Conservation (phyloP, 2,329 filamentous ascomycete genomes). For the Ophiocordyceps camponoti-floridani region DNA sequence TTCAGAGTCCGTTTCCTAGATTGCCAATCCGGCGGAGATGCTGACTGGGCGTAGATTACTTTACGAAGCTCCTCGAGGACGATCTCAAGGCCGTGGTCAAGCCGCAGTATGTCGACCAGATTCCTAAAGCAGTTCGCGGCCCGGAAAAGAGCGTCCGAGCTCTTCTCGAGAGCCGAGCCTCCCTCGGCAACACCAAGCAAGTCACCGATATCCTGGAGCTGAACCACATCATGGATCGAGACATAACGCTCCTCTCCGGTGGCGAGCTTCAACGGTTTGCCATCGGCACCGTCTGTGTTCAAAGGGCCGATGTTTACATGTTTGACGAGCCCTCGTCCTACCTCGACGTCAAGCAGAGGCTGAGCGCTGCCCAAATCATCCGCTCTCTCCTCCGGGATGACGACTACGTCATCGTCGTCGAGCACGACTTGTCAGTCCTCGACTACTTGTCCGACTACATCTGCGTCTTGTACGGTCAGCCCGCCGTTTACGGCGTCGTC, state of each 20-base stretch:
- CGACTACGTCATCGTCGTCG: constrained; percentile 95
- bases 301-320: constrained; percentile 97
- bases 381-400: constrained; percentile 74
- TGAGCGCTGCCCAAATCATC: constrained; percentile 81
- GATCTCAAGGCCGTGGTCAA: constrained; percentile 96
- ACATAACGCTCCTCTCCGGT: constrained; percentile 79
- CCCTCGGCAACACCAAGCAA: constrained; percentile 65
- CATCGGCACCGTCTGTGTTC: constrained; percentile 87
- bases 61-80: constrained; percentile 94
- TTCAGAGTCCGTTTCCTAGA: constrained; percentile 58
- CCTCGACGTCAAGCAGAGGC: constrained; percentile 96
- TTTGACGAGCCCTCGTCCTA: constrained; percentile 99
- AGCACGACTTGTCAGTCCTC: constrained; percentile 96
- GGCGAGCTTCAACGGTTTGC: constrained; percentile 97
- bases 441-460: constrained; percentile 99
- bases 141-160: constrained; percentile 62
- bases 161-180: constrained; percentile 58
- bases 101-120: constrained; percentile 97
- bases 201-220: constrained; percentile 76
- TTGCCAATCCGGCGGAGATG: background rate
- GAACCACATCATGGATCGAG: constrained; percentile 77
- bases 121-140: constrained; percentile 78
- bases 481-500: constrained; percentile 93
- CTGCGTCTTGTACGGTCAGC: constrained; percentile 89
- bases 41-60: constrained; percentile 48